Evolutionary conservation across 2,329 filamentous ascomycete genomes (phyloP).

Genomic region (Fusarium udum): DNA sequence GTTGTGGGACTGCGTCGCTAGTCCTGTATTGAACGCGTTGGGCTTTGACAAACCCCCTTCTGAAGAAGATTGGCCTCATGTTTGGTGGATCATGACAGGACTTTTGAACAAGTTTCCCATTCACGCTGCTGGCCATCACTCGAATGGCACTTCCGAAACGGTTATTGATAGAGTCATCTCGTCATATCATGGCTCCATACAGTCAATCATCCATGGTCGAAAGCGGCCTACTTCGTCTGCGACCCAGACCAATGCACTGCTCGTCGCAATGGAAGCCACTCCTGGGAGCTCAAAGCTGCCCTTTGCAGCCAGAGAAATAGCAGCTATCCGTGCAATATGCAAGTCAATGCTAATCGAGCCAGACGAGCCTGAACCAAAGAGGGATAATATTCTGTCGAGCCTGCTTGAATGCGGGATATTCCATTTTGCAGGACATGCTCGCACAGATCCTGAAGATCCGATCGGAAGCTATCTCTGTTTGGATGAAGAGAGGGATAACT

Average conservation of each 20-base stretch:
- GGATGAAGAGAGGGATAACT: background rate
- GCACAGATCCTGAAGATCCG: background rate
- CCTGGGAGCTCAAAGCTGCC: background rate
- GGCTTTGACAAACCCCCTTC: background rate
- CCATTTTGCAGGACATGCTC: background rate
- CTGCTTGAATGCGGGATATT: background rate
- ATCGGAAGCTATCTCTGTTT: background rate
- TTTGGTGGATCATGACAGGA: background rate
- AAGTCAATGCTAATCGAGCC: background rate
- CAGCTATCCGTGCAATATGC: background rate
- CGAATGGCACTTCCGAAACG: background rate
- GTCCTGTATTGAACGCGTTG: background rate
- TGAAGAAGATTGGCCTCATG: background rate
- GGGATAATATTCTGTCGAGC: background rate
- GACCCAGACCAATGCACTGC: background rate
- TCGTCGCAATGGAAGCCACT: background rate
- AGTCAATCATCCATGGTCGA: background rate
- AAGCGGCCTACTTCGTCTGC: background rate
- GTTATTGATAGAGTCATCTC: background rate
- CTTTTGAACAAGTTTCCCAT: background rate
- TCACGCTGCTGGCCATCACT: background rate
- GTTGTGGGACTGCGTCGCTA: background rate
- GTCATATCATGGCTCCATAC: background rate
- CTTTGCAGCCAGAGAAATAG: background rate
- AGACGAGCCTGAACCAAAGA: background rate